These are phyloP conservation scores for Hyphodiscus hymeniophilus DNA, from an alignment of 495 filamentous ascomycete species.

Conservation along the genomic window DNA sequence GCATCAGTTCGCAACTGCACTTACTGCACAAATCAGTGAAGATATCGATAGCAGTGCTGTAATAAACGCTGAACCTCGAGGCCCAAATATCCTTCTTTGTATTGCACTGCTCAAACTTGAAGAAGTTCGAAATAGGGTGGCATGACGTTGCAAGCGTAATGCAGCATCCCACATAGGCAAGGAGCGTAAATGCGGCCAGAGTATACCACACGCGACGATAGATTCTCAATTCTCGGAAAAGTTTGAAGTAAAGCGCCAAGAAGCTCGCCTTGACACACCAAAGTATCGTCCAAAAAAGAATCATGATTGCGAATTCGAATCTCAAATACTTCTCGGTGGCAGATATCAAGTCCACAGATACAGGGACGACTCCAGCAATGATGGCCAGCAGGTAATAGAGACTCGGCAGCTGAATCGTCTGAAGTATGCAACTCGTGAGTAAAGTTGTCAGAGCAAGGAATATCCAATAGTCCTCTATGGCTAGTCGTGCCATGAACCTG, in stretches of 20 bases:
- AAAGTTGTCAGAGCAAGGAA: slow-evolving; percentile 30
- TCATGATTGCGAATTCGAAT: slow-evolving; percentile 36
- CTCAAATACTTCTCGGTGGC: slow-evolving; percentile 25
- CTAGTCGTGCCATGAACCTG: slow-evolving; percentile 21
- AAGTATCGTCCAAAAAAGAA: slow-evolving; percentile 39
- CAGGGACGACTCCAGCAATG: slow-evolving; percentile 23
- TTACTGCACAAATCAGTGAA: slow-evolving; percentile 31
- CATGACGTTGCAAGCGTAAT: slow-evolving; percentile 31
- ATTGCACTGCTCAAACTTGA: slow-evolving; percentile 28
- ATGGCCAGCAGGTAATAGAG: slow-evolving; percentile 31
- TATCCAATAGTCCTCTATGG: slow-evolving; percentile 36
- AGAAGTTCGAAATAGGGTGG: slow-evolving; percentile 32
- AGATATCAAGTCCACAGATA: slow-evolving; percentile 20
- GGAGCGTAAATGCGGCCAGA: slow-evolving; percentile 27
- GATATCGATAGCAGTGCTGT: slow-evolving; percentile 37
- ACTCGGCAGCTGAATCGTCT: slow-evolving; percentile 36
- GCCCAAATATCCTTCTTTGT: slow-evolving; percentile 24
- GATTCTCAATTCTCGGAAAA: slow-evolving; percentile 30
- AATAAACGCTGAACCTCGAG: slow-evolving; percentile 33
- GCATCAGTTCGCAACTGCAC: slow-evolving; percentile 1
- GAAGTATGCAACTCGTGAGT: slow-evolving; percentile 31
- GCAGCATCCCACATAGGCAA: slow-evolving; percentile 33
- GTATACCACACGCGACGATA: slow-evolving; percentile 34
- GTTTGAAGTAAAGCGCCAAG: slow-evolving; percentile 36
- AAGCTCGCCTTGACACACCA: slow-evolving; percentile 42